phyloP scores from a whole-genome alignment of 225 moss, liverwort and hornwort species.

The Pseudoscleropodium purum region DNA sequence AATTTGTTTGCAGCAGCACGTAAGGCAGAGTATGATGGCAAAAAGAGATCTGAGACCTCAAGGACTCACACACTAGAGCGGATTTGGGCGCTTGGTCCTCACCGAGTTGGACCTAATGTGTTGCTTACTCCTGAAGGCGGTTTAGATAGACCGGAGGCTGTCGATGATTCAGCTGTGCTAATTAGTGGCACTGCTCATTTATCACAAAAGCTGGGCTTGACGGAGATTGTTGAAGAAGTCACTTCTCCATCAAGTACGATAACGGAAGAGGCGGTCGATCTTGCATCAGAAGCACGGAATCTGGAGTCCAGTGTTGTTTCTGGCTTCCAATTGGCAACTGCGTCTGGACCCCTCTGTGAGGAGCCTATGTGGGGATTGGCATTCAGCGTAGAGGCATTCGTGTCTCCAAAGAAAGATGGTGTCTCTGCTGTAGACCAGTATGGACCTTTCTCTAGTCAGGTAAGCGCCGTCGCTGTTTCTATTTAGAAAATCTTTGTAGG shows the following conservation, averaged over 20 bases:
- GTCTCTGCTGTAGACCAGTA: conserved; percentile 34
- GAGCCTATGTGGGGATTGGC: conserved; percentile 98
- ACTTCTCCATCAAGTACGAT: background rate
- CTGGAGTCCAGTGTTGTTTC: conserved; percentile 87
- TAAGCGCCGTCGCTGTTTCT: background rate
- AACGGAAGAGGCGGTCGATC: conserved; percentile 12
- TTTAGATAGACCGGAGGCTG: conserved; percentile 6
- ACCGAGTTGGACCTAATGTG: conserved; percentile 81
- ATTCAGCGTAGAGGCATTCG: conserved; percentile 66
- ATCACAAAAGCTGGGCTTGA: conserved; percentile 63
- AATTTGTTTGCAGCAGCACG: conserved; percentile 52
- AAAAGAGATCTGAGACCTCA: conserved; percentile 20
- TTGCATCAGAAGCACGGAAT: conserved; percentile 60
- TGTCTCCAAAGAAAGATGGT: conserved; percentile 42
- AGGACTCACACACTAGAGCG: conserved; percentile 50
- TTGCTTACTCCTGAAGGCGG: conserved; percentile 45
- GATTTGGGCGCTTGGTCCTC: conserved; percentile 92
- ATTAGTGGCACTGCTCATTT: conserved; percentile 60
- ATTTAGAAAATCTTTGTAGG: background rate
- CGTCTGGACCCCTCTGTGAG: conserved; percentile 88
- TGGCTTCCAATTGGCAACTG: conserved; percentile 91
- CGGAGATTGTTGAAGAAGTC: conserved; percentile 8
- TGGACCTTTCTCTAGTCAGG: conserved; percentile 85
- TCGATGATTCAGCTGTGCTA: conserved; percentile 21
- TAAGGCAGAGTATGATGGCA: conserved; percentile 32